Evolutionary conservation across 129 eudicot genomes (phyloP).

Genomic region (Helianthus tuberosus): DNA sequence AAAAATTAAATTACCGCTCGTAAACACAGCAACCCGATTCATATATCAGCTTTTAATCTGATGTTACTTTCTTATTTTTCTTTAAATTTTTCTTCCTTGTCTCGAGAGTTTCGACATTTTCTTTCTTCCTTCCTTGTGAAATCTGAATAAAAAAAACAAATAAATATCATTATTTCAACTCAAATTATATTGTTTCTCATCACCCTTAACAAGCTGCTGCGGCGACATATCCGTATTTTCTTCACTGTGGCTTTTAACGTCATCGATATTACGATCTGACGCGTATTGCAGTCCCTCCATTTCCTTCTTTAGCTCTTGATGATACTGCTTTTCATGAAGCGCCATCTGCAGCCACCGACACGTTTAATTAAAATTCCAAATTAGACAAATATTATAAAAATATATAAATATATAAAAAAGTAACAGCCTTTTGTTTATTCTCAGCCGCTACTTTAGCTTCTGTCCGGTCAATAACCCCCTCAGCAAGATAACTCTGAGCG

Average conservation of each 20-base stretch:
- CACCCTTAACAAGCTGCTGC: slow-evolving; percentile 49
- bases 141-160: slow-evolving; percentile 6
- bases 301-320: slow-evolving; percentile 56
- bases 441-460: slow-evolving; percentile 70
- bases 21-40: too few species aligned
- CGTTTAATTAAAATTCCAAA: not conserved
- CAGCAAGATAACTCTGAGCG: slow-evolving; percentile 56
- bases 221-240: slow-evolving; percentile 33
- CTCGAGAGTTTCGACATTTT: slow-evolving; percentile 23
- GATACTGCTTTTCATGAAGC: slow-evolving; percentile 50
- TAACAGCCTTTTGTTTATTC: slow-evolving; percentile 52
- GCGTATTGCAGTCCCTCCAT: slow-evolving; percentile 39
- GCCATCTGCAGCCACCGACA: slow-evolving; percentile 44
- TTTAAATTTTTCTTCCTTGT: slow-evolving; percentile 30
- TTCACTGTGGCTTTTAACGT: slow-evolving; percentile 14
- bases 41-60: too few species aligned
- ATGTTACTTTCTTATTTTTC: slow-evolving; percentile 16
- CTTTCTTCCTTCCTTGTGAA: slow-evolving; percentile 20
- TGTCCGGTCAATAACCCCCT: slow-evolving; percentile 57
- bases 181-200: not conserved
- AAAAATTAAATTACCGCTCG: too few species aligned
- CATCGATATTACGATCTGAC: slow-evolving; percentile 23
- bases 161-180: not conserved
- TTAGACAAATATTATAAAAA: not conserved
- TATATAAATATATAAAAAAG: too few species aligned